Base-by-base conservation (phyloP, 768 basidiomycete genomes). In the Lentinula lateritia region DNA sequence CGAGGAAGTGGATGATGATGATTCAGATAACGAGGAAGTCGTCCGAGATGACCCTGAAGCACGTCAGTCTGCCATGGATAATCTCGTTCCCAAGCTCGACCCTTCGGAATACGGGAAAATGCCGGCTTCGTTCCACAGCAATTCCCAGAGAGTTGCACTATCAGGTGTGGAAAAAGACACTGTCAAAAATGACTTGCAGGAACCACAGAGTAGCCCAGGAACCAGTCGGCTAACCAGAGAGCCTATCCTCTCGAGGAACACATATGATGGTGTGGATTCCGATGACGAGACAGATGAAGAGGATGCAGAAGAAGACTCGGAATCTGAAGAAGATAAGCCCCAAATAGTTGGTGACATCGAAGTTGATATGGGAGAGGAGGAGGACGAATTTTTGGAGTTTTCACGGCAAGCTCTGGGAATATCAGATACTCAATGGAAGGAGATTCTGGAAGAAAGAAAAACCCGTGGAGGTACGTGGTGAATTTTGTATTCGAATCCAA, bases 371-470 rank as follows among this genome's bases (percentile, higher is more conserved):
- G 84, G 79, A 0, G 89, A 92, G 66, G 97, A 99, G 73, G 85
- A 93, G 73, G 93, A 91, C 66, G 96, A 97, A 66, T 99, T 98
- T 66, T 75, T 99, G 35, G 90, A 93, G 74, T 99, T 99, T 73
- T 91, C 97, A 12, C 85, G 93, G 50, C 92, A 98, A 67, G 85
- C 91, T 5, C 76, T 98, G 39, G 97, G 97, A 1, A 90, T 99
- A 63, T 83, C 80, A 46, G 89, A 95, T 65, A 86, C 86, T n/a
- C 89, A 93, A 71, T 98, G 95, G 93, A 74, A 80, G 15, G 83
- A 86, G n/a, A 98, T 99, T 52, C 66, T 98, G 34, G 78, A 79
- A 60, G 92, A 95, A 64, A 80, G 97, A 35, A 78, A 82, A 69
- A 80, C 79, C 32, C 79, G 93, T 64, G 95, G 95, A 69, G 95